Evolutionary conservation across 345 rosid species (phyloP), one percentile per base, ranked within the genome.

Genomic region (Lepidium sativum): DNA sequence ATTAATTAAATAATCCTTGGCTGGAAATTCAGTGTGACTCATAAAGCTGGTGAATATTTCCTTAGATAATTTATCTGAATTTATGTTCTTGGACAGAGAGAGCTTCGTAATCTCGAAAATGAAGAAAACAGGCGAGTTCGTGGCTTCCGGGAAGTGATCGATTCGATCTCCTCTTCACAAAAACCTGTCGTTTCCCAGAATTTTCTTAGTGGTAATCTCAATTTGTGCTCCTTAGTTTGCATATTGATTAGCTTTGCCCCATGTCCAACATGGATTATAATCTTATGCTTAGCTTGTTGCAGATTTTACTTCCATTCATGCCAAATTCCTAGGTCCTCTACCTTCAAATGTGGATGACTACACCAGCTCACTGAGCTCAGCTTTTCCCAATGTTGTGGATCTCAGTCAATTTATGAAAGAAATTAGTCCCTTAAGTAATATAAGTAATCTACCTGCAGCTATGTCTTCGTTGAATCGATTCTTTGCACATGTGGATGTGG

Each of bases 141-240:
- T 75, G 97, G 98, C 65, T 92, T 92, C 56, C 81, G 97, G 56
- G 97, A 89, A 80, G 94, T 89, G 83, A 67, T 92, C 35, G 97
- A 92, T 75, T 73, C 86, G 84, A 83, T 92, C 67, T 87, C 94
- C 65, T 78, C 91, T 84, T 89, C 96, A 47, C 78, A 75, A 85
- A 92, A 83, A 71, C 91, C 96, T 75, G 70, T 86, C 37, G 81
- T 92, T 82, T 83, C 86, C 77, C 75, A 80, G 80, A 84, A 84
- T 80, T 79, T 85, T 71, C 87, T 89, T 78, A 78, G 83, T 63
- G 98, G 98, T 92, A 68, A 65, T 77, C 70, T 78, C 81, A 69
- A 16, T n/a, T 6, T 37, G 9, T 34, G 18, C 45, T 58, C 41
- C 44, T 42, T 66, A 5, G 49, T 72, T 51, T 58, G 13, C 67